Conservation (phyloP, 352 stramenopile genomes). For the Pilasporangium apinafurcum region DNA sequence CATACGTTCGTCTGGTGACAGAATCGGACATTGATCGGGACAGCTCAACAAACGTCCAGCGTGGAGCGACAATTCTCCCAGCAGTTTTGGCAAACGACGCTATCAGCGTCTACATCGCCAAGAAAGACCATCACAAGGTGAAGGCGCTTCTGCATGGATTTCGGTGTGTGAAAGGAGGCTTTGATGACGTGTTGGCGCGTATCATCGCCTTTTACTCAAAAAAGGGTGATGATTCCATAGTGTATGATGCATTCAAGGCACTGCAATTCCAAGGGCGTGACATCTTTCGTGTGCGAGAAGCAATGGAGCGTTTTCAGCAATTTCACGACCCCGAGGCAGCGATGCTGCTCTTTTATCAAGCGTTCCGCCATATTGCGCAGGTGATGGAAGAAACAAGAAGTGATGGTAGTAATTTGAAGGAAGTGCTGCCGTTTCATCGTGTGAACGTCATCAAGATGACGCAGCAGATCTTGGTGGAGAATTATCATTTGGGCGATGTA, state of each 20-base stretch:
- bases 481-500: slow-evolving; percentile 19
- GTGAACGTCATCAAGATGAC: slow-evolving; percentile 11
- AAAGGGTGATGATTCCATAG: slow-evolving; percentile 19
- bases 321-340: slow-evolving; percentile 25
- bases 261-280: slow-evolving; percentile 29
- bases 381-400: slow-evolving; percentile 11
- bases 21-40: slow-evolving; percentile 5
- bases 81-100: slow-evolving; percentile 25
- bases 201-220: slow-evolving; percentile 18
- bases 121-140: slow-evolving; percentile 39
- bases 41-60: neutral
- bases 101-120: slow-evolving; percentile 28
- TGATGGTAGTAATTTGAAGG: neutral
- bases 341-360: slow-evolving; percentile 23
- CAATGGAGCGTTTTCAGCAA: slow-evolving; percentile 33
- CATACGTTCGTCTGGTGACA: neutral
- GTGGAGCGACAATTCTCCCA: slow-evolving; percentile 13
- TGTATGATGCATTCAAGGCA: slow-evolving; percentile 35
- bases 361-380: slow-evolving; percentile 19
- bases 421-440: slow-evolving; percentile 6
- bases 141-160: slow-evolving; percentile 38
- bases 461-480: slow-evolving; percentile 25
- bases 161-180: slow-evolving; percentile 14
- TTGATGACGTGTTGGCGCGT: slow-evolving; percentile 22
- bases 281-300: slow-evolving; percentile 36